Base-by-base conservation (phyloP, 1,139 yeast genomes). In the Blastobotrys illinoisensis region DNA sequence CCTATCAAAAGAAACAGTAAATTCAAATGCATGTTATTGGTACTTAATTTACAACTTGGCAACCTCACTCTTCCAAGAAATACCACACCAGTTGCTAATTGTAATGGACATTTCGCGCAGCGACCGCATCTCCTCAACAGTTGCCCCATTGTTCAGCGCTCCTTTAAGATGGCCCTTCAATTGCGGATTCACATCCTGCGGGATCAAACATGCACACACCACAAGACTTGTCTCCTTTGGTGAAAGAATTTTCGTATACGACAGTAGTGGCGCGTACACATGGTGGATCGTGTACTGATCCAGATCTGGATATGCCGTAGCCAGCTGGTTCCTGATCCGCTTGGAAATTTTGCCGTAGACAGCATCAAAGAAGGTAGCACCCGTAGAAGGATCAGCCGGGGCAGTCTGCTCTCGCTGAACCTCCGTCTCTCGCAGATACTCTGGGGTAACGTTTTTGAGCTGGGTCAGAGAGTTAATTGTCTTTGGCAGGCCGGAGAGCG, bases 161-260 rank as follows among this genome's bases (percentile, higher is more conserved):
- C 97, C 97, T 65, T 79, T 81, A 58, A 90, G 76, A 67, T 90
- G 97, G 0, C 97, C 97, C 71, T 88, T 88, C 60, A 90, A 76
- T 66, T 90, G 97, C 0, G 97, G 96, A 62, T 87, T 88, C n/a
- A 90, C 97, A 68, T 90, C 96, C 67, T 88, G 97, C 0, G 97
- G 97, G 13, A 90, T 84, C 63, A 91, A 77, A 58, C 91, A 79
- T 1, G 95, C 86, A 28, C 90, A 81, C 4, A 90, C 82, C 48
- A 89, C 85, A 62, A 88, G 69, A 44, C 93, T 83, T 0, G 97
- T 86, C 59, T 89, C 96, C 58, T 75, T 77, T 1, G 87, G 84
- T 9, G 77, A 69, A 44, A 90, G 73, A 1, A 88, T 76, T 3
- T 78, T 85, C 11, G 84, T 80, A 67, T 71, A 86, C 32, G 95